phyloP scores from a whole-genome alignment of 768 basidiomycete species.

The Hydnum rufescens region DNA sequence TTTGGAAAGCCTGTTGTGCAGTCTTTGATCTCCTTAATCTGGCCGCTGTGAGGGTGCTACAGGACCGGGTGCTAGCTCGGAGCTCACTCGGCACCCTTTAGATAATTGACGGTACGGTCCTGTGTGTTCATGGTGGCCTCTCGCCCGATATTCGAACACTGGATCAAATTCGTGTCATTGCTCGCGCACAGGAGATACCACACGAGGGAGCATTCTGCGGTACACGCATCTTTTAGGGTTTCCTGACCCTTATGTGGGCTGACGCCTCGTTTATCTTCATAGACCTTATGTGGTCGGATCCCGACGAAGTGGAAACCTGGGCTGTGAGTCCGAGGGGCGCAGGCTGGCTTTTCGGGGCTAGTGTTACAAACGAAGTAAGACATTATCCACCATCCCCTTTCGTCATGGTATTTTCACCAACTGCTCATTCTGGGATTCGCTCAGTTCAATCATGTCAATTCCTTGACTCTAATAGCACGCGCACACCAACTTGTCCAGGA shows the following conservation, averaged over 20 bases:
- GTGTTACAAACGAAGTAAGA: conserved; percentile 62
- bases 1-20: conserved; percentile 94
- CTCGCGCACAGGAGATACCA: conserved; percentile 29
- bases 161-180: conserved; percentile 83
- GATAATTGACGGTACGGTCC: conserved; percentile 84
- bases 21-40: conserved; percentile 94
- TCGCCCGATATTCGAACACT: conserved; percentile 90
- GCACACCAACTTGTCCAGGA: conserved; percentile 96
- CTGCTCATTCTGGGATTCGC: too few relatives aligned
- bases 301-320: conserved; percentile 89
- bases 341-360: conserved; percentile 83
- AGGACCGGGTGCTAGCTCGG: neutral
- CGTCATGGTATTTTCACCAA: neutral
- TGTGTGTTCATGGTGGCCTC: conserved; percentile 92
- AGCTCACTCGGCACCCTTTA: conserved; percentile 16
- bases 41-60: conserved; percentile 46
- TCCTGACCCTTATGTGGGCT: conserved; percentile 1
- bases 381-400: neutral
- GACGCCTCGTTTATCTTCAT: conserved; percentile 1
- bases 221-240: conserved; percentile 11
- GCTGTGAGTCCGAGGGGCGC: conserved; percentile 92
- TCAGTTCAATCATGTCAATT: conserved; percentile 86
- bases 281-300: conserved; percentile 99
- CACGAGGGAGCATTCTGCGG: conserved; percentile 29
- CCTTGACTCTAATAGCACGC: conserved; percentile 70